Evolutionary conservation across 345 rosid genomes (phyloP), one percentile per base, ranked within the genome.

Genomic region (Boechera retrofracta): DNA sequence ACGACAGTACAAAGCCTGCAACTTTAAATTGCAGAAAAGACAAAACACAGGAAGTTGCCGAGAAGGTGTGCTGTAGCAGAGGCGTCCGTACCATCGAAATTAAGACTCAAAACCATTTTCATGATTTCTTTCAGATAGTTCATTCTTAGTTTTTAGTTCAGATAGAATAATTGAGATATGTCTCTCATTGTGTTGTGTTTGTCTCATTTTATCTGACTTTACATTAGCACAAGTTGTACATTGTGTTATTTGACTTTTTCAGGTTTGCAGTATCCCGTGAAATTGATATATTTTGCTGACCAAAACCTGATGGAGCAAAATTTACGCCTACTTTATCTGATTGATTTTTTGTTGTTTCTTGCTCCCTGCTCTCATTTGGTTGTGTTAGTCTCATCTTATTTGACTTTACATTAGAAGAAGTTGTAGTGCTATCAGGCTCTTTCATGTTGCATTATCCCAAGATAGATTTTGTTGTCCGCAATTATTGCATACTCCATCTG

Each of bases 171-270:
- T 58, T 58, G n/a, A 47, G 4, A 49, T 16, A 48, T 48, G 16
- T 16, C 53, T 48, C 26, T 48, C 26, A 57, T 44, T 72, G 11
- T 59, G 21, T 26, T 61, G 41, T 72, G 32, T 8, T 62, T 58
- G 3, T 33, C 39, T 70, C 28, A n/a, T 12, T 44, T 33, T 31
- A 58, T 57, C 74, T 42, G 8, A 44, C 0, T 51, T 39, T 38
- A 28, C 54, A 24, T 47, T 24, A 48, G 7, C 5, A 36, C 7
- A 72, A 61, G 52, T 6, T 63, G 62, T 73, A 39, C 39, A 36
- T 32, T 71, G 45, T 71, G 62, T 12, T 49, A 73, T 5, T 60
- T n/a, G 21, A 18, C 42, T 63, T 54, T 73, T 64, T 45, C 10
- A 3, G 8, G 28, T 16, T 2, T 64, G 13, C 4, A 6, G 60